A percentile compares a stretch with the other conserved stretches of the same genome.
Conservation (phyloP, 1,284 basidiomycete genomes). For the Sparassis latifolia region DNA sequence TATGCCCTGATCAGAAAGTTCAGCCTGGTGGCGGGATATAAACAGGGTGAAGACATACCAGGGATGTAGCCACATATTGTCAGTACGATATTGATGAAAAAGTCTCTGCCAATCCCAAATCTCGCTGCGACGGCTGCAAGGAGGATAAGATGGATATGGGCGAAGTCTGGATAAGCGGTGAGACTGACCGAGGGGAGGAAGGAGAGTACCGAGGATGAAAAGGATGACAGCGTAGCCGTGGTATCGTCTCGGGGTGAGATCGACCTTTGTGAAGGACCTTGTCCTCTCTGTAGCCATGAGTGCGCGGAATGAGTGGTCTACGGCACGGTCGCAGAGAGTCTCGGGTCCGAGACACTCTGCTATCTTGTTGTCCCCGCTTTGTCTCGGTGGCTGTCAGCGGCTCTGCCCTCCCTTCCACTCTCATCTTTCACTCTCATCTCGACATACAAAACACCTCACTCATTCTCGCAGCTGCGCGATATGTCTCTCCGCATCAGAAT, state of each 20-base stretch:
- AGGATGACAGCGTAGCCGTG: slow-evolving; percentile 83
- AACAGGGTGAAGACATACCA: slow-evolving; percentile 40
- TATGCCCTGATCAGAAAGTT: slow-evolving; percentile 50
- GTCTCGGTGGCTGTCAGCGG: too few species aligned
- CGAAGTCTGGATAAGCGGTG: neutral
- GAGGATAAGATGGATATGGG: slow-evolving; percentile 3
- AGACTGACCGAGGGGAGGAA: slow-evolving; percentile 79
- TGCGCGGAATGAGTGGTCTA: neutral
- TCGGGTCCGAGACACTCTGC: too few species aligned
- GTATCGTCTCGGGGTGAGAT: slow-evolving; percentile 64
- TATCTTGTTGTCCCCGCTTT: too few species aligned
- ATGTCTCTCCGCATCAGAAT: neutral
- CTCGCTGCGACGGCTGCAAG: slow-evolving; percentile 82
- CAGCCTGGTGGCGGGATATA: slow-evolving; percentile 1
- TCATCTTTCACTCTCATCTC: too few species aligned
- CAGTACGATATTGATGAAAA: slow-evolving; percentile 87
- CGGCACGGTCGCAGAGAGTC: neutral
- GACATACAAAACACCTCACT: too few species aligned
- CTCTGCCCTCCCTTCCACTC: too few species aligned
- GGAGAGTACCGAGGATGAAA: slow-evolving; percentile 77
- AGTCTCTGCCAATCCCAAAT: slow-evolving; percentile 90
- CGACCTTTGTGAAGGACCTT: slow-evolving; percentile 39
- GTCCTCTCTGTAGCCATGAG: slow-evolving; percentile 8
- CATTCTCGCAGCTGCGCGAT: too few species aligned
- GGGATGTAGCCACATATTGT: slow-evolving; percentile 90